These are phyloP conservation scores for Hamamelis virginiana DNA, from an alignment of 164 flowering plant genomes.

Conservation along the genomic window DNA sequence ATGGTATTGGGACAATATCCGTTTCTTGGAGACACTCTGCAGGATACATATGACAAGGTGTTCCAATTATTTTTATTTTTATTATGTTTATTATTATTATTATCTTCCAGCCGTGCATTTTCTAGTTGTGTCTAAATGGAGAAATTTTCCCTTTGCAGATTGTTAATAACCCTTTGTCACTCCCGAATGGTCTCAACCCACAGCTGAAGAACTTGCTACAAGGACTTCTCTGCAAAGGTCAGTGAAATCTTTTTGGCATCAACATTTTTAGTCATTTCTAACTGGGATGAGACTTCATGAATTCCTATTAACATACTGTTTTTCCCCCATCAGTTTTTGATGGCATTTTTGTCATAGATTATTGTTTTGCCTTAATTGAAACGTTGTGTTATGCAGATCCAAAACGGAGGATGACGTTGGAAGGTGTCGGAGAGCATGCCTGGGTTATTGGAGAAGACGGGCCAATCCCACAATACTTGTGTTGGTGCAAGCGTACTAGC, in stretches of 20 bases:
- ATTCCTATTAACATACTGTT: too few species aligned
- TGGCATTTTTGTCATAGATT: not conserved
- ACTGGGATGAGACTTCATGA: not conserved
- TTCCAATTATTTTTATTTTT: not conserved
- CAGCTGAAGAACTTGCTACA: constrained; percentile 59
- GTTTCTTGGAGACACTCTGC: constrained; percentile 86
- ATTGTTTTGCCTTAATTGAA: not conserved
- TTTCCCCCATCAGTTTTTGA: not conserved
- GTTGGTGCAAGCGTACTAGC: constrained; percentile 70
- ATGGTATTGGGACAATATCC: constrained; percentile 82
- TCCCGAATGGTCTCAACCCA: constrained; percentile 59
- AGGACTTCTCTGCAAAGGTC: constrained; percentile 91
- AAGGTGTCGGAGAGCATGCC: constrained; percentile 54
- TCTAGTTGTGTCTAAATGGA: not conserved
- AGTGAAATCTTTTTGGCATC: constrained; percentile 1
- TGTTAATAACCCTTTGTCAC: constrained; percentile 56
- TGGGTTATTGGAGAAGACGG: constrained; percentile 83
- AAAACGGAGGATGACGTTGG: constrained; percentile 52
- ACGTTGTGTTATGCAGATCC: constrained; percentile 56
- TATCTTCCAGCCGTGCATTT: not conserved
- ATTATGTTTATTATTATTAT: not conserved
- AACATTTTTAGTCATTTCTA: not conserved
- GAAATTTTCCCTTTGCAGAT: constrained; percentile 44
- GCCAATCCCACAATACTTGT: constrained; percentile 61
- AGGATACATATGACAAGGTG: constrained; percentile 96